These are phyloP conservation scores for Keqinozyma sinolaborantium DNA, from an alignment of 1,139 yeast genomes.

Conservation along the genomic window DNA sequence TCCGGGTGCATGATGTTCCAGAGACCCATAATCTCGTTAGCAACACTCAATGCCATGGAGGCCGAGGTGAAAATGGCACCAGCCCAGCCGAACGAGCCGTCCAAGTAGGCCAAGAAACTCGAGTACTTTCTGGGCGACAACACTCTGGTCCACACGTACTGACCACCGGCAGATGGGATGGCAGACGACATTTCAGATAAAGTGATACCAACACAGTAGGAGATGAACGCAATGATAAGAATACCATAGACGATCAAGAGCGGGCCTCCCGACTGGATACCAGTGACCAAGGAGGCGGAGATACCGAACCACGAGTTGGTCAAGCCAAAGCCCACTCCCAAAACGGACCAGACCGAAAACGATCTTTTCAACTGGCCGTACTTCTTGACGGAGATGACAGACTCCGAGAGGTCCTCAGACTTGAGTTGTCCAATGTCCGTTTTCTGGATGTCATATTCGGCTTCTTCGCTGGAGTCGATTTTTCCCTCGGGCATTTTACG, in stretches of 20 bases:
- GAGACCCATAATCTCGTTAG: constrained; percentile 47
- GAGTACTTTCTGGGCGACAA: constrained; percentile 49
- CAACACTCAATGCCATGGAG: constrained; percentile 50
- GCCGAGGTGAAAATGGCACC: constrained; percentile 57
- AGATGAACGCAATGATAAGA: constrained; percentile 51
- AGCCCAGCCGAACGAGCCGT: constrained; percentile 57
- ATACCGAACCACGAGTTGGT: constrained; percentile 73
- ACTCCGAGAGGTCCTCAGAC: constrained; percentile 1
- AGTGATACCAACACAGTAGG: constrained; percentile 37
- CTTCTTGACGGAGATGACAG: constrained; percentile 3
- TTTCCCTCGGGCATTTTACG: no score
- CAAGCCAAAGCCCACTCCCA: constrained; percentile 67
- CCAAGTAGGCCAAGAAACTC: constrained; percentile 46
- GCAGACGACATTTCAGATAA: constrained; percentile 51
- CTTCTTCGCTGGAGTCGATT: constrained; percentile 6
- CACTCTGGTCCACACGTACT: constrained; percentile 57
- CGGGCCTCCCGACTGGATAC: constrained; percentile 67
- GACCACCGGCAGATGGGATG: constrained; percentile 59
- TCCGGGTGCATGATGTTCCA: constrained; percentile 45
- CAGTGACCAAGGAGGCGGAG: constrained; percentile 60
- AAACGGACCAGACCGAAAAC: constrained; percentile 51
- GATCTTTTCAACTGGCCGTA: constrained; percentile 42
- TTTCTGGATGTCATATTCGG: constrained; percentile 1
- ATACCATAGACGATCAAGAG: constrained; percentile 66
- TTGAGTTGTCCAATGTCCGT: not conserved